Evolutionary conservation across 2,329 filamentous ascomycete species (phyloP).

Genomic region (Plectosphaerella cucumerina): DNA sequence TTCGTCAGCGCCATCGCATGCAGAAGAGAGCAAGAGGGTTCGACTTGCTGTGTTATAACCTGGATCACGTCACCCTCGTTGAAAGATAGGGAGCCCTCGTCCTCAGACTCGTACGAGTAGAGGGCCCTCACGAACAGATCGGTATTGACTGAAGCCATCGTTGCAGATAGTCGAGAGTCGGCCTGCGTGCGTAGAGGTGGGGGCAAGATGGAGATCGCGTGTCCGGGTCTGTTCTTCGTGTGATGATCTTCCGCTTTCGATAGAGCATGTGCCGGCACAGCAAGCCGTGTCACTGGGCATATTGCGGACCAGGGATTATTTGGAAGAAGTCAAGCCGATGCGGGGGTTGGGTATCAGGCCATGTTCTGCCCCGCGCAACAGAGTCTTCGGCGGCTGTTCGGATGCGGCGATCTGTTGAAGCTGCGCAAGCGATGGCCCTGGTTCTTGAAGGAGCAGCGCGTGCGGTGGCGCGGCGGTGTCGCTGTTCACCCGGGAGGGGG

Average conservation of each 20-base stretch:
- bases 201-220: too few relatives aligned
- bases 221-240: too few relatives aligned
- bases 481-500: too few relatives aligned
- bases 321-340: not conserved
- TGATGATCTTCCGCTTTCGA: not conserved
- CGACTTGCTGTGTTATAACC: constrained; percentile 74
- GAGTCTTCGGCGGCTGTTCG: too few relatives aligned
- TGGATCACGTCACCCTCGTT: constrained; percentile 96
- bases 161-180: not conserved
- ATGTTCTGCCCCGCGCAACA: too few relatives aligned
- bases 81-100: constrained; percentile 94
- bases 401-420: too few relatives aligned
- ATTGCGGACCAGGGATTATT: constrained; percentile 24
- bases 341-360: too few relatives aligned
- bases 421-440: too few relatives aligned
- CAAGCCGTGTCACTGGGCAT: constrained; percentile 51
- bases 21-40: constrained; percentile 32
- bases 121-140: constrained; percentile 83
- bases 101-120: constrained; percentile 97
- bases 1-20: not conserved
- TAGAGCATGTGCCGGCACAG: constrained; percentile 38
- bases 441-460: too few relatives aligned
- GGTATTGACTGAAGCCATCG: not conserved
- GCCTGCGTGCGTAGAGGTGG: not conserved
- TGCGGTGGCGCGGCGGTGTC: too few relatives aligned